These are phyloP conservation scores for Pythium plurisporium DNA, from an alignment of 352 stramenopile genomes.

Conservation along the genomic window DNA sequence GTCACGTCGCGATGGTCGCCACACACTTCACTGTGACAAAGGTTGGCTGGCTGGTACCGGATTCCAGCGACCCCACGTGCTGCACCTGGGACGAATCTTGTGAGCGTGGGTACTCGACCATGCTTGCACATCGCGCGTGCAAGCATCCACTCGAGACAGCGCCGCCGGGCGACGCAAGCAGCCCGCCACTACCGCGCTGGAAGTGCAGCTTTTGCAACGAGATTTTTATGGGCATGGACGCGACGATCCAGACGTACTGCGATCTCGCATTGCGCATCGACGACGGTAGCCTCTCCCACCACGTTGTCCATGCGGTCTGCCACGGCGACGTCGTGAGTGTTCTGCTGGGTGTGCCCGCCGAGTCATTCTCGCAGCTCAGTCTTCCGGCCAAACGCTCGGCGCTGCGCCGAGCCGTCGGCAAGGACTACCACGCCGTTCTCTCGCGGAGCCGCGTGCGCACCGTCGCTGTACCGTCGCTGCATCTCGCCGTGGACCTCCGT, in stretches of 20 bases:
- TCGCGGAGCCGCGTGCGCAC: constrained; percentile 34
- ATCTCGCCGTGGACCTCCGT: background rate
- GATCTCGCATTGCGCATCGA: constrained; percentile 40
- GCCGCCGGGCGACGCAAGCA: background rate
- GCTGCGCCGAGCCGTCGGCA: constrained; percentile 28
- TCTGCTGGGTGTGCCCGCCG: constrained; percentile 36
- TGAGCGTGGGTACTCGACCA: constrained; percentile 41
- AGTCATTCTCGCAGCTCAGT: constrained; percentile 45
- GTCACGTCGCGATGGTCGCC: background rate
- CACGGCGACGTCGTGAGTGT: constrained; percentile 34
- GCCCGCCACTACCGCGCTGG: constrained; percentile 29
- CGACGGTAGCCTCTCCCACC: constrained; percentile 23
- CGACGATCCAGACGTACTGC: constrained; percentile 43
- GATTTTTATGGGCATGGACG: constrained; percentile 45
- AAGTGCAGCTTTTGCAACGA: constrained; percentile 50
- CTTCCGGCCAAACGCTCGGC: constrained; percentile 33
- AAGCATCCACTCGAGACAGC: constrained; percentile 20
- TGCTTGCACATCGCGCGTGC: constrained; percentile 35
- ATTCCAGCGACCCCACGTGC: constrained; percentile 2
- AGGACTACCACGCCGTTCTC: constrained; percentile 33
- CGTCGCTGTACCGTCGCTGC: constrained; percentile 7
- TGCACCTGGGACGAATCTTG: constrained; percentile 42
- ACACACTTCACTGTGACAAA: constrained; percentile 18
- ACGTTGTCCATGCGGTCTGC: constrained; percentile 32
- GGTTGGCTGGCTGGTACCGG: constrained; percentile 50